phyloP scores from a whole-genome alignment of 352 stramenopile genomes.

The Pythium sp. region DNA sequence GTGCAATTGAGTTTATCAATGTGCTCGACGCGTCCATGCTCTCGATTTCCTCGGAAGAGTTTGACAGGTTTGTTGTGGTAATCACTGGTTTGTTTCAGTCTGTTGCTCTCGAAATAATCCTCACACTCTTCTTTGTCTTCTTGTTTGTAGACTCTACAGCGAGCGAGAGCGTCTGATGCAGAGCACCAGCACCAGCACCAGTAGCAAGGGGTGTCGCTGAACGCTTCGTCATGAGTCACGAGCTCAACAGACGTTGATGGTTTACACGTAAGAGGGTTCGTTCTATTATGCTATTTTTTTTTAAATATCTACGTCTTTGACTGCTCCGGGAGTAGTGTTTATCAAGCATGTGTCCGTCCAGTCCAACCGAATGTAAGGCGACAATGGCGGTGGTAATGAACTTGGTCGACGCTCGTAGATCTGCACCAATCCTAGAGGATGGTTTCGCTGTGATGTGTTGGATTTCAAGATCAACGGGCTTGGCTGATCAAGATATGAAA shows the following conservation, averaged over 20 bases:
- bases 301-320: neutral
- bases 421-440: too few species aligned
- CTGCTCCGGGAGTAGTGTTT: neutral
- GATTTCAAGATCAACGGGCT: too few species aligned
- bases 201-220: constrained; percentile 1
- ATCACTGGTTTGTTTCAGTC: neutral
- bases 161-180: constrained; percentile 34
- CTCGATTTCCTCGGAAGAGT: constrained; percentile 76
- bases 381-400: too few species aligned
- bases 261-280: neutral
- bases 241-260: neutral
- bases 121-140: neutral
- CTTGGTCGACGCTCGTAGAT: too few species aligned
- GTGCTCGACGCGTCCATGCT: constrained; percentile 85
- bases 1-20: constrained; percentile 88
- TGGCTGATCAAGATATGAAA: too few species aligned
- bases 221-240: neutral
- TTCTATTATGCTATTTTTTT: neutral
- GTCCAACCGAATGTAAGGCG: too few species aligned
- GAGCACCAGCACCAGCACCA: constrained; percentile 8
- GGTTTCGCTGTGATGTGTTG: too few species aligned
- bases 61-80: constrained; percentile 46
- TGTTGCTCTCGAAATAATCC: too few species aligned
- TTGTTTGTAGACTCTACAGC: constrained; percentile 27
- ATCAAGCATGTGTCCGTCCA: too few species aligned